Conservation (phyloP, 2,329 filamentous ascomycete genomes). For the Saccharata proteae region DNA sequence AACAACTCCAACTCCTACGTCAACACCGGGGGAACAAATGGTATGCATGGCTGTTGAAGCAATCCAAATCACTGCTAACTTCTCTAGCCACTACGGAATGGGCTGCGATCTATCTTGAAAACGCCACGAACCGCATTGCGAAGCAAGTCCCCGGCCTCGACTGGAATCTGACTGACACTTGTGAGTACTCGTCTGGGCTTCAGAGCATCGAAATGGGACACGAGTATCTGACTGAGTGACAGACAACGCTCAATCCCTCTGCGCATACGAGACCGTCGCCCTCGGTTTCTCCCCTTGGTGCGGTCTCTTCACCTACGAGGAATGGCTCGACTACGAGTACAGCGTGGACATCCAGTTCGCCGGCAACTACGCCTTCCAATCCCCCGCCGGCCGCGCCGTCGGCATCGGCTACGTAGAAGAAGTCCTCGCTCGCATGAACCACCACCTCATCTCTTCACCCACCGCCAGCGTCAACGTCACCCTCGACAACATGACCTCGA, state of each 20-base stretch:
- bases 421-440: conserved; percentile 55
- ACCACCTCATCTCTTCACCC: conserved; percentile 41
- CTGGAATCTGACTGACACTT: conserved; percentile 23
- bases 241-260: conserved; percentile 58
- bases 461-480: conserved; percentile 48
- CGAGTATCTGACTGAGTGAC: conserved; percentile 14
- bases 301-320: conserved; percentile 59
- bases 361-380: conserved; percentile 49
- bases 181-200: conserved; percentile 12
- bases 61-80: too few relatives aligned
- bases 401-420: conserved; percentile 59
- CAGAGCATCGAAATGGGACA: too few relatives aligned
- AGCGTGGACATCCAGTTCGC: conserved; percentile 55
- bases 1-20: conserved; percentile 40
- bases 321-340: conserved; percentile 65
- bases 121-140: conserved; percentile 50
- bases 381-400: conserved; percentile 56
- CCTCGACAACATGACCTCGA: conserved; percentile 52
- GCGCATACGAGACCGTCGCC: conserved; percentile 67
- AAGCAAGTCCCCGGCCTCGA: conserved; percentile 32
- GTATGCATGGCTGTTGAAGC: too few relatives aligned
- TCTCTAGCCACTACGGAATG: conserved; percentile 44
- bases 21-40: conserved; percentile 3
- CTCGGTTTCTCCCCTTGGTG: conserved; percentile 67
- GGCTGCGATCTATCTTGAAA: conserved; percentile 51